Conservation (phyloP, 495 filamentous ascomycete genomes). For the Aspergillus cavernicola region DNA sequence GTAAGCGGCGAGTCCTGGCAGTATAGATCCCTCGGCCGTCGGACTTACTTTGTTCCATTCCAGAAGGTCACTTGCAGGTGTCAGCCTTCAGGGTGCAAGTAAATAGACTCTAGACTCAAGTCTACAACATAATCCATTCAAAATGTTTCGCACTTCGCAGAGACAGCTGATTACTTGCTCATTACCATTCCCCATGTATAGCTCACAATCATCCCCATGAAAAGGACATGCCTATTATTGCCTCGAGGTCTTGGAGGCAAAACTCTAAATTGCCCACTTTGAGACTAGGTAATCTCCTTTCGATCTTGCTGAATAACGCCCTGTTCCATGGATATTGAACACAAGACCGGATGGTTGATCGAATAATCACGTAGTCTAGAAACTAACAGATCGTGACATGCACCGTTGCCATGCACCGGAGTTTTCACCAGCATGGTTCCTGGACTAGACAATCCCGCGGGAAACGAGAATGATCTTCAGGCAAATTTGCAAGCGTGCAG, state of each 20-base stretch:
- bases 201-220: too few relatives aligned
- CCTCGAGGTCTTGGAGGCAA: too few relatives aligned
- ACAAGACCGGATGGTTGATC: too few relatives aligned
- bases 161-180: too few relatives aligned
- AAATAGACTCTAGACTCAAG: too few relatives aligned
- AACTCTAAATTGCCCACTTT: too few relatives aligned
- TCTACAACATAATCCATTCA: too few relatives aligned
- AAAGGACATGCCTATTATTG: too few relatives aligned
- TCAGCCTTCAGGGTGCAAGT: too few relatives aligned
- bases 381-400: not conserved
- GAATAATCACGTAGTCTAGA: not conserved
- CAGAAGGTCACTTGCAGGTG: not conserved
- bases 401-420: not conserved
- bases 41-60: not conserved
- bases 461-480: slow-evolving; percentile 9
- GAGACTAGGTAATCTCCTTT: not conserved
- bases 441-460: slow-evolving; percentile 11
- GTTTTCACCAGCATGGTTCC: not conserved
- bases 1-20: not conserved
- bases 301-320: not conserved
- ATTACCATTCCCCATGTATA: too few relatives aligned
- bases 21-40: not conserved
- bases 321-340: not conserved
- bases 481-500: not conserved
- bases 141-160: too few relatives aligned